Conservation (phyloP, 352 stramenopile genomes). For the Thraustochytrium striatum region DNA sequence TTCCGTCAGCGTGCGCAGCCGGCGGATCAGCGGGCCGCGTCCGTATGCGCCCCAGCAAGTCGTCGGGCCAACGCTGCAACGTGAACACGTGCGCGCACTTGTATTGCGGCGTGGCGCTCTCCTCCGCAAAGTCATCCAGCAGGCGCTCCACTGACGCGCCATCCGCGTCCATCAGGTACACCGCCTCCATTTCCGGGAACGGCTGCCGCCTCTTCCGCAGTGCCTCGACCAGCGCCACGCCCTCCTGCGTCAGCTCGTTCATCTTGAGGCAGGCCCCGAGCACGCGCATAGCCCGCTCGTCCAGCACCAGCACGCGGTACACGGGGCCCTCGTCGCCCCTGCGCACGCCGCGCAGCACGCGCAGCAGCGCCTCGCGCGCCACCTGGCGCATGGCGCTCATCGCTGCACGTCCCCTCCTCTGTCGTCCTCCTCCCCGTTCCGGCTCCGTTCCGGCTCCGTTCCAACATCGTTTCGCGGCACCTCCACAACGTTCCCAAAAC, state of each 20-base stretch:
- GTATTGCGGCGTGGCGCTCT: slow-evolving; percentile 80
- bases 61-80: slow-evolving; percentile 71
- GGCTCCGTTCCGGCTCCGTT: no score
- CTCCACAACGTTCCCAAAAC: no score
- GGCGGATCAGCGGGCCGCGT: slow-evolving; percentile 69
- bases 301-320: slow-evolving; percentile 89
- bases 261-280: slow-evolving; percentile 91
- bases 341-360: no score
- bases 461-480: no score
- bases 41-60: slow-evolving; percentile 76
- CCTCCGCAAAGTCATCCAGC: slow-evolving; percentile 62
- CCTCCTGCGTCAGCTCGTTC: slow-evolving; percentile 96
- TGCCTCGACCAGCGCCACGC: slow-evolving; percentile 91
- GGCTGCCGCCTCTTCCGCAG: slow-evolving; percentile 88
- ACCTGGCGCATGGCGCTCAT: no score
- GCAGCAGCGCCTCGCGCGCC: no score
- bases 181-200: slow-evolving; percentile 89
- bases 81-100: slow-evolving; percentile 88
- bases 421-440: no score
- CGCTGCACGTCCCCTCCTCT: no score
- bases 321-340: slow-evolving; percentile 66
- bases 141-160: slow-evolving; percentile 65
- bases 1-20: slow-evolving; percentile 80
- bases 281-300: slow-evolving; percentile 83
- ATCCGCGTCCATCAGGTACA: slow-evolving; percentile 90